Base-by-base conservation (phyloP, 768 basidiomycete species). In the Serendipita vermifera region DNA sequence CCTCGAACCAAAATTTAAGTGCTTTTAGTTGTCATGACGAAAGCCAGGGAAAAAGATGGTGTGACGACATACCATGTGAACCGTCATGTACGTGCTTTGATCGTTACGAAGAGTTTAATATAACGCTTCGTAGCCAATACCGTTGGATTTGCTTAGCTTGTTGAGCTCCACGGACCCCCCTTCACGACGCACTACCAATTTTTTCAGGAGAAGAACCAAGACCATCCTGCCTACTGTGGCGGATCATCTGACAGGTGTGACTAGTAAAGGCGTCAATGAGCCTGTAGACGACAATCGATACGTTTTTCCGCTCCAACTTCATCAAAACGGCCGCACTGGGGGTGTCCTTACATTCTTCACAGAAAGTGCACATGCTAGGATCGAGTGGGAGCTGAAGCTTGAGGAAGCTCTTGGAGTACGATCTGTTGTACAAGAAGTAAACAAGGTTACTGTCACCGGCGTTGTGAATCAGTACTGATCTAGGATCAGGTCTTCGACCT, bases 381-480 rank as follows among this genome's bases (percentile, higher is more conserved):
- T 72, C 5, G 91, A 93, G 58, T 99, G 96, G 96, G 83, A 88
- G 67, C 73, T 80, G 62, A 92, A 89, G 67, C 70, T 98, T 3
- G 81, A 90, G 58, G 87, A 94, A 67, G 92, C 93, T 14, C 79
- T 91, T 54, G 85, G 82, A 6, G 64, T 94, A 56, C 79, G 93
- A 40, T 83, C 79, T 63, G 82, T 85, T 32, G 89, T 92, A 27
- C 86, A 93, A 65, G 93, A 97, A 65, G 85, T 85, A 24, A 92
- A 90, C 69, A 91, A 90, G 72, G 73, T 73, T 14, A 36, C 63
- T 29, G 3, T 15, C 26, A 7, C 22, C 41, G 9, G 39, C 26
- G 33, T 17, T 22, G n/a, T n/a, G n/a, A n/a, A n/a, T 38, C 22
- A 24, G 29, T 26, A 14, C 46, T 24, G 40, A 51, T 17, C n/a